Conservation (phyloP, 805 yeast species). For the Saccharomycopsis vini region DNA sequence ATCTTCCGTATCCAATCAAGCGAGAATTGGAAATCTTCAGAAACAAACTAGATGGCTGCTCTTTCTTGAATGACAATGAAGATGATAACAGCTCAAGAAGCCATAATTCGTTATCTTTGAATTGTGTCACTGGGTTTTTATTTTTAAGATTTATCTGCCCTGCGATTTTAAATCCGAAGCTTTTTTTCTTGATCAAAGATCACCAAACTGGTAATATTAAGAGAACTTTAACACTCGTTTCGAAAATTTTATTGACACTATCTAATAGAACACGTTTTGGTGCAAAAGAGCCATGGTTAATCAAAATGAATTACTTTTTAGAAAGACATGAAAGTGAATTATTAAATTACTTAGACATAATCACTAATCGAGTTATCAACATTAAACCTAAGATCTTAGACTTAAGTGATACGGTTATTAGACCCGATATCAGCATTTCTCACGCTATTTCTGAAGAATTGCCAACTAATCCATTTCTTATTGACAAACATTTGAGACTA, state of each 20-base stretch:
- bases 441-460: conserved; percentile 44
- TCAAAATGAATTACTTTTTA: conserved; percentile 61
- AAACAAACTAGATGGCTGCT: conserved; percentile 42
- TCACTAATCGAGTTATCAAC: conserved; percentile 63
- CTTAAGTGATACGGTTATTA: conserved; percentile 45
- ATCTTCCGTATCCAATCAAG: conserved; percentile 62
- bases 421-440: conserved; percentile 50
- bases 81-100: conserved; percentile 30
- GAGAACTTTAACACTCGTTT: conserved; percentile 70
- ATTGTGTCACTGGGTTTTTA: conserved; percentile 75
- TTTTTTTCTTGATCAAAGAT: conserved; percentile 60
- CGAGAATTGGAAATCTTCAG: conserved; percentile 55
- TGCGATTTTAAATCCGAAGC: conserved; percentile 80
- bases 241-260: conserved; percentile 70
- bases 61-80: conserved; percentile 36
- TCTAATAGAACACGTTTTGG: conserved; percentile 72
- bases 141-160: conserved; percentile 86
- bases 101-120: conserved; percentile 31
- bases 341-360: conserved; percentile 57
- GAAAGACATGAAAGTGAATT: conserved; percentile 48
- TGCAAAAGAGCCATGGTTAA: conserved; percentile 76
- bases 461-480: conserved; percentile 60
- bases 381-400: conserved; percentile 50
- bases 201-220: conserved; percentile 68
- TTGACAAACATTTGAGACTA: conserved; percentile 55